A percentile compares a stretch with the other conserved stretches of the same genome.
Evolutionary conservation across 441 rosid genomes (phyloP).

Genomic region (Brassica hybrid): DNA sequence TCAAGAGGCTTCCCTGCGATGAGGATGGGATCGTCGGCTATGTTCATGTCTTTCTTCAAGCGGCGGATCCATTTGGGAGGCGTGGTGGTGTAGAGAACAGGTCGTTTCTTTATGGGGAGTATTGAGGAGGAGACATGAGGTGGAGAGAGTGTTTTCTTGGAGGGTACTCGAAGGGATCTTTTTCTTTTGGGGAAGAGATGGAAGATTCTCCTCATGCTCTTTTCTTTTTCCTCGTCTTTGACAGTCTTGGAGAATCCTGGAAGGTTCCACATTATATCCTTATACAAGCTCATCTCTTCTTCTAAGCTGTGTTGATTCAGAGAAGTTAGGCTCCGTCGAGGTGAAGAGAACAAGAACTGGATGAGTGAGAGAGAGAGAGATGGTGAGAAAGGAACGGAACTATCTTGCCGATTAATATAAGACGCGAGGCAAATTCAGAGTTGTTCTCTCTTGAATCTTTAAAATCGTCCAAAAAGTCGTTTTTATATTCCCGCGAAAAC

Average conservation of each 20-base stretch:
- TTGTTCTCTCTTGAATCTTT: conserved; percentile 4
- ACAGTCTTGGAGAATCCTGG: background rate
- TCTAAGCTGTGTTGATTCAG: background rate
- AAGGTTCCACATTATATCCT: background rate
- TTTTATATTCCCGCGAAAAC: conserved; percentile 7
- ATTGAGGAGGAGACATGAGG: background rate
- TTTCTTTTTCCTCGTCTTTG: background rate
- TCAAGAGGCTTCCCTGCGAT: conserved; percentile 28
- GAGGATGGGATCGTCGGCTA: background rate
- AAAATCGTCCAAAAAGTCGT: background rate
- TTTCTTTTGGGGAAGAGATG: conserved; percentile 11
- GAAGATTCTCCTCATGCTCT: conserved; percentile 10
- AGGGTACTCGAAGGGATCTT: background rate
- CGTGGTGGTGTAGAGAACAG: background rate
- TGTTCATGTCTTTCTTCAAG: conserved; percentile 10
- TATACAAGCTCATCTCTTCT: conserved; percentile 14
- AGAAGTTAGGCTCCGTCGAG: conserved; percentile 2
- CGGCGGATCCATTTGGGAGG: conserved; percentile 19
- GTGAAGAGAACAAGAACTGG: background rate
- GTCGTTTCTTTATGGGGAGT: conserved; percentile 15
- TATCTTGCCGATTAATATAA: background rate
- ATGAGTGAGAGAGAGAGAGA: background rate
- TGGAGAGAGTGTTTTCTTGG: background rate
- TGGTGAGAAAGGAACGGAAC: background rate
- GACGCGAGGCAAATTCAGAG: background rate